Evolutionary conservation across 2,329 filamentous ascomycete species (phyloP), one percentile per base, ranked within the genome.

Genomic region (Colletotrichum siamense): DNA sequence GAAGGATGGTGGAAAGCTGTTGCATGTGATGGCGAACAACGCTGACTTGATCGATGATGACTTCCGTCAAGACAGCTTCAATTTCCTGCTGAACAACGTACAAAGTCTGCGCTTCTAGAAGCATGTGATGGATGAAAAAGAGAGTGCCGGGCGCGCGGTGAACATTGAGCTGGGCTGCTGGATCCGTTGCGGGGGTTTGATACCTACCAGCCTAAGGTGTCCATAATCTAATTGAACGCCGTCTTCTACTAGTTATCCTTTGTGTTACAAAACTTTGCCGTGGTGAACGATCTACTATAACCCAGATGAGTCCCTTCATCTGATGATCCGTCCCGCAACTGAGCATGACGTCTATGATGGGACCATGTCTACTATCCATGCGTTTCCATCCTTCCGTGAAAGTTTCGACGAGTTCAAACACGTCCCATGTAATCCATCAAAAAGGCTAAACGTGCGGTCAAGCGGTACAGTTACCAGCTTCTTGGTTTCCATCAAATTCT

Each of bases 1-100:
- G 89, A 85, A 81, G 8, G 70, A 77, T 36, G 72, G 68, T 1
- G 63, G 63, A 22, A 73, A 88, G 79, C 71, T 92, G 81, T 63
- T 81, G 66, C 70, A 78, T 30, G 79, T 80, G 72, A 52, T 39
- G 8, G 74, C 74, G 2, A 52, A 79, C 4, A n/a, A 22, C 3
- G 75, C 77, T 3, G 73, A 69, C 5, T 30, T 81, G 12, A 71
- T 78, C 8, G 44, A 63, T 10, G 79, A 81, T 49, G 59, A 79
- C 28, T 81, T 80, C 59, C 78, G 79, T 2, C 69, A 61, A 8
- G 73, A 73, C 10, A 79, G 78, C 12, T 79, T 64, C 36, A 75
- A 79, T 7, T 80, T 74, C 22, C 24, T 76, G 59, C 9, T 76
- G 4, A 76, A 74, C 9, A 76, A 76, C 4, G 65, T 76, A 2